Base-by-base conservation (phyloP, 106 monocot species). In the Allium sativum region DNA sequence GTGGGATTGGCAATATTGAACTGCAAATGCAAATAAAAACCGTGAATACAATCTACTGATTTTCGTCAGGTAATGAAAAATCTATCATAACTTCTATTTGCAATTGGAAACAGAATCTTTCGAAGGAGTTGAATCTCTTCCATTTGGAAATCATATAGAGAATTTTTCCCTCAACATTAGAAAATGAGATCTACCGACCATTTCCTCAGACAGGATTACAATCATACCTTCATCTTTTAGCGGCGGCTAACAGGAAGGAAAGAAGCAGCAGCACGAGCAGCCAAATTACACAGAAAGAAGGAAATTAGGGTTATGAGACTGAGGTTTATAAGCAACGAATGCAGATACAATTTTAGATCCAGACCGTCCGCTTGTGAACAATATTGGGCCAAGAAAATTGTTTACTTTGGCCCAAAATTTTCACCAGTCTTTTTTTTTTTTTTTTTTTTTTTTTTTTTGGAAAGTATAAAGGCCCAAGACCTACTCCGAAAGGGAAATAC, bases 1-100 rank as follows among this genome's bases (percentile, higher is more conserved):
- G 80, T 77, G 11, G 84, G 80, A 53, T 84, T 79, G 14, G 74
- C 80, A 64, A 84, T 80, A 55, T 84, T 84, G 60, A 84, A 84
- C 84, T 80, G 48, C 9, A 55, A 61, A 56, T 8, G 13, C 12
- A 56, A 42, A 18, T 45, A 19, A 65, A 53, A 17, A 7, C 12
- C 4, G 31, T 31, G 0, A 43, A 13, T 61, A 9, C 17, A 61
- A 58, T 40, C 58, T n/a, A 6, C 31, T 44, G 44, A 61, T 1
- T 44, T 18, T 44, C 8, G 60, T 10, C 14, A 19, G 10, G 8
- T 44, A 61, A 1, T 9, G 11, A 16, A 17, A 18, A 44, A 61
- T 61, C 60, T 61, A 44, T 44, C 14, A 7, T 31, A 31, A 31
- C 31, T 31, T 31, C 31, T 31, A 31, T 31, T 5, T 31, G 31